Evolutionary conservation across 2,329 filamentous ascomycete genomes (phyloP).

Genomic region (Xylaria sp.): DNA sequence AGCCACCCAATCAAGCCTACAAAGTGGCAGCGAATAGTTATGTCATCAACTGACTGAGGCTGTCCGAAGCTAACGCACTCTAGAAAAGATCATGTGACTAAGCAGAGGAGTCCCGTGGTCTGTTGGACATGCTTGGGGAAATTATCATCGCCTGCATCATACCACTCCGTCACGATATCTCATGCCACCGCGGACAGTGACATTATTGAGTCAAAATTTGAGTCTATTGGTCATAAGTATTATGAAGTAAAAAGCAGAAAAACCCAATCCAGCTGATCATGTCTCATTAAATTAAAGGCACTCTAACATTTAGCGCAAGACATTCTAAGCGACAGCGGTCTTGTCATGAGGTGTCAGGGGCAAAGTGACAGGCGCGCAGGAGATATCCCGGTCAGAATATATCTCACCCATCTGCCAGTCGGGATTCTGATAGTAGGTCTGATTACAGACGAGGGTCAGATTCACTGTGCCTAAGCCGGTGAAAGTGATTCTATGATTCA

Average conservation of each 20-base stretch:
- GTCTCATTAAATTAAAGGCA: background rate
- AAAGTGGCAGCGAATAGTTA: background rate
- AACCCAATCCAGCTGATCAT: background rate
- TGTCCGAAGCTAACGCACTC: too few species aligned
- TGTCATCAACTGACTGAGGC: too few species aligned
- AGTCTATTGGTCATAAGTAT: conserved; percentile 25
- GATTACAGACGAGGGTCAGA: conserved; percentile 52
- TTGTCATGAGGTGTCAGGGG: conserved; percentile 51
- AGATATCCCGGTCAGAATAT: conserved; percentile 52
- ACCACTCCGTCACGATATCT: too few species aligned
- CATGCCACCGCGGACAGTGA: background rate
- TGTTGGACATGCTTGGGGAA: too few species aligned
- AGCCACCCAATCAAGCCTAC: too few species aligned
- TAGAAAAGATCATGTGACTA: too few species aligned
- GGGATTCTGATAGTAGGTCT: conserved; percentile 52
- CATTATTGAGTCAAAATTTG: background rate
- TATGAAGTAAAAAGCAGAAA: background rate
- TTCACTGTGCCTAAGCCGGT: conserved; percentile 49
- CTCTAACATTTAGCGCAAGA: background rate
- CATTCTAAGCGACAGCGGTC: conserved; percentile 51
- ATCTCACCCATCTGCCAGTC: conserved; percentile 56
- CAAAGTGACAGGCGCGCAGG: conserved; percentile 49
- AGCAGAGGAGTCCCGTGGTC: too few species aligned
- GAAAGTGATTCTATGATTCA: conserved; percentile 48
- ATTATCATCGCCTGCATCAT: too few species aligned